Evolutionary conservation across 352 stramenopile species (phyloP), one percentile per base, ranked within the genome.

Genomic region (Phytopythium delawarense): DNA sequence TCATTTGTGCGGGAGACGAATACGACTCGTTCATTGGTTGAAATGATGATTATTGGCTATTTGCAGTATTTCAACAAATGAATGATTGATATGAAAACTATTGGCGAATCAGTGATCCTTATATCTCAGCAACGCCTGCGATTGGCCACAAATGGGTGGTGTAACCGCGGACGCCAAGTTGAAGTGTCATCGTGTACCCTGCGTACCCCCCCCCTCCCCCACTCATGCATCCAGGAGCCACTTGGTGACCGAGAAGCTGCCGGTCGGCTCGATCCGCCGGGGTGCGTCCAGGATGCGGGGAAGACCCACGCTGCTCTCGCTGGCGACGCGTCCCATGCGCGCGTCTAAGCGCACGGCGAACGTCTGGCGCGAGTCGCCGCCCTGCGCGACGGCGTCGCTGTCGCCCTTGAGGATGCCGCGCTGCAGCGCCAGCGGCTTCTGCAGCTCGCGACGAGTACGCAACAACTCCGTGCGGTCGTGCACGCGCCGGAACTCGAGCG

Each of bases 381-480:
- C 15, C 12, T 25, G 18, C 16, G 20, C 20, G 11, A 25, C 48
- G 28, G 30, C 63, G 42, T 30, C 54, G 18, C 1, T 40, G 51
- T 48, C 49, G 34, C 9, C 32, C 20, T 54, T 56, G 28, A 39
- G 25, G 18, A 57, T 51, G 12, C 66, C 55, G 21, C 55, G 59
- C 20, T 70, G 64, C 59, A 77, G 70, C 57, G 78, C 69, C 23
- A 74, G 66, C n/a, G 78, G 74, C 63, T 84, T 85, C 46, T 84
- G 59, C 30, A 86, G 62, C 66, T 88, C 78, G 39, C 66, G 69
- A 1, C 78, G 69, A 4, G 78, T 70, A 56, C 78, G 57, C 30
- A 84, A 61, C 42, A 88, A 67, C 70, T 88, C 78, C 0, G 78
- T 73, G 16, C 78, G 76, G 58, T 85, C 65, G 4, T 69, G 68